Evolutionary conservation across 805 yeast species (phyloP).

Genomic region (Metschnikowia amazonensis): DNA sequence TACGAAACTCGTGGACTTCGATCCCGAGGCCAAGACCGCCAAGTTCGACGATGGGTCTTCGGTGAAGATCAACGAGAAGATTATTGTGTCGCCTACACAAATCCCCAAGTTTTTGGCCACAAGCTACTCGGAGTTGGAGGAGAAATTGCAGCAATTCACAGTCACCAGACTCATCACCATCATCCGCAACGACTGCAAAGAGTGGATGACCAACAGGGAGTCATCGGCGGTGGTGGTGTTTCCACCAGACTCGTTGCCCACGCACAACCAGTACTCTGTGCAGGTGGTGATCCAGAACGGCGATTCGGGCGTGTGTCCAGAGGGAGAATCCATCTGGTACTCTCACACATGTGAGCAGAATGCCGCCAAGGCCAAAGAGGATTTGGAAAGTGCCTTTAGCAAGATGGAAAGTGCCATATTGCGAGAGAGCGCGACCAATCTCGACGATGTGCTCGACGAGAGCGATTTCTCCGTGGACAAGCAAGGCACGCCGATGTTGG

Average conservation of each 20-base stretch:
- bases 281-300: constrained; percentile 86
- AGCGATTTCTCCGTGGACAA: constrained; percentile 34
- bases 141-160: constrained; percentile 43
- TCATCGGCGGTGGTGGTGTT: constrained; percentile 84
- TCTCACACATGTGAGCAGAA: constrained; percentile 69
- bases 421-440: constrained; percentile 64
- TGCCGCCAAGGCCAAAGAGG: constrained; percentile 64
- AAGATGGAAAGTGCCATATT: constrained; percentile 77
- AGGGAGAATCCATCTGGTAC: constrained; percentile 89
- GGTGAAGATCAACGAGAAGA: constrained; percentile 73
- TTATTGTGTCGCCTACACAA: constrained; percentile 72
- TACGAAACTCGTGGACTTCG: constrained; percentile 61
- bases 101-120: constrained; percentile 39
- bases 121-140: constrained; percentile 43
- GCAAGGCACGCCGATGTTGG: constrained; percentile 56
- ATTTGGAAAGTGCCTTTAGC: constrained; percentile 73
- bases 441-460: constrained; percentile 39
- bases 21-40: constrained; percentile 64
- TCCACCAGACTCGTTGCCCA: constrained; percentile 77
- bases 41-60: constrained; percentile 69
- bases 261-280: constrained; percentile 65
- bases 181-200: constrained; percentile 81
- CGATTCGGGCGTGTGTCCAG: constrained; percentile 82
- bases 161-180: constrained; percentile 75
- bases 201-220: constrained; percentile 89